A percentile compares a stretch with the other conserved stretches of the same genome.
These are phyloP conservation scores for Rhizopus microsporus DNA, from an alignment of 371 early-diverging fungal species.

Conservation along the genomic window DNA sequence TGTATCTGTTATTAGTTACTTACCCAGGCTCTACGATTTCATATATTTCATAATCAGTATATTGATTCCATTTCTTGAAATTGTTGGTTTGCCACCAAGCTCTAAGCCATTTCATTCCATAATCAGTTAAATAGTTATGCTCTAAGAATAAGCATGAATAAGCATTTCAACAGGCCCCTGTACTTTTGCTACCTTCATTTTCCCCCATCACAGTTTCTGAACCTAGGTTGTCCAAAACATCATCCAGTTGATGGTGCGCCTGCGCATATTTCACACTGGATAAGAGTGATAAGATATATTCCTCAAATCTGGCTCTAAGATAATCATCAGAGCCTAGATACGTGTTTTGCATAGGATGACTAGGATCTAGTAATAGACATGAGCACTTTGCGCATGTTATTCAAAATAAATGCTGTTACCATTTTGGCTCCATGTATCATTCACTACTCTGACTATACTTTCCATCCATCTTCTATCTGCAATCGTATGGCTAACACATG, in stretches of 20 bases:
- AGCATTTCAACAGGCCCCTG: background rate
- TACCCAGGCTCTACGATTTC: constrained; percentile 69
- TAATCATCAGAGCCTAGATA: constrained; percentile 83
- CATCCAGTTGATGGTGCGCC: constrained; percentile 39
- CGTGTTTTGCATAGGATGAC: constrained; percentile 53
- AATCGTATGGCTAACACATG: constrained; percentile 50
- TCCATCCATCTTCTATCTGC: constrained; percentile 71
- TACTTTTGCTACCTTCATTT: constrained; percentile 30
- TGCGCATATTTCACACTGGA: constrained; percentile 70
- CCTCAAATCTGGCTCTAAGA: constrained; percentile 76
- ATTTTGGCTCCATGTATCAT: constrained; percentile 54
- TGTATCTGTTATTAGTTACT: background rate
- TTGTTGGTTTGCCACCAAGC: constrained; percentile 74
- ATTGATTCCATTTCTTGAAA: constrained; percentile 70
- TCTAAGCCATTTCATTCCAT: constrained; percentile 63
- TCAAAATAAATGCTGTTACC: constrained; percentile 31
- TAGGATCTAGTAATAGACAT: constrained; percentile 35
- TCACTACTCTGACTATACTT: constrained; percentile 58
- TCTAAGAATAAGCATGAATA: constrained; percentile 29
- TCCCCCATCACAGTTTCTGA: constrained; percentile 38
- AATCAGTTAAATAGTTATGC: constrained; percentile 65
- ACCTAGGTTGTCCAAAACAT: constrained; percentile 13
- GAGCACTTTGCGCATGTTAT: no score
- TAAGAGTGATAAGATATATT: constrained; percentile 68
- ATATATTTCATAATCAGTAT: constrained; percentile 66